Evolutionary conservation across 331 rosid species (phyloP).

Genomic region (Acacia concinna): DNA sequence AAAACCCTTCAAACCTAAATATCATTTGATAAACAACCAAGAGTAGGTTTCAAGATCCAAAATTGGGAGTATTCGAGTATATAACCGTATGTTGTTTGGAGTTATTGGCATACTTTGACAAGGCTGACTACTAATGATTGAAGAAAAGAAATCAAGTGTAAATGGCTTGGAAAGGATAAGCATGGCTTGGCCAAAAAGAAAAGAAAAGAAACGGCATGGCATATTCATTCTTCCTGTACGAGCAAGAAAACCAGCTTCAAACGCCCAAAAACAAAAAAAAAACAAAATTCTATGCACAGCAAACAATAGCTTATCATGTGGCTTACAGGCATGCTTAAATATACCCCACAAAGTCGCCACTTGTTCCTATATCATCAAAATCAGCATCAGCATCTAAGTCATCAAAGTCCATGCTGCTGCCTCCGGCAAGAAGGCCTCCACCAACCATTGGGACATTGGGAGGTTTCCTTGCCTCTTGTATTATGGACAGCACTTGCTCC

Average conservation of each 20-base stretch:
- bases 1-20: background rate
- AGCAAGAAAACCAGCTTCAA: constrained; percentile 24
- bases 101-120: background rate
- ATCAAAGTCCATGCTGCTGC: constrained; percentile 74
- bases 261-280: background rate
- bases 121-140: background rate
- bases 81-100: no score
- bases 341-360: constrained; percentile 68
- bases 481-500: constrained; percentile 63
- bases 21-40: background rate
- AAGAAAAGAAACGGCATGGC: background rate
- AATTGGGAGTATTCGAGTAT: background rate
- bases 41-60: background rate
- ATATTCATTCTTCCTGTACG: background rate
- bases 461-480: constrained; percentile 67
- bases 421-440: constrained; percentile 46
- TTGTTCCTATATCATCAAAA: constrained; percentile 58
- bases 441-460: constrained; percentile 42
- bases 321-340: constrained; percentile 34
- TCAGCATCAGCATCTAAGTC: constrained; percentile 66
- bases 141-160: background rate
- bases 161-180: background rate
- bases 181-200: background rate
- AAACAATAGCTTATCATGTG: constrained; percentile 20
- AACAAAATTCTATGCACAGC: constrained; percentile 16